Evolutionary conservation across 805 yeast genomes (phyloP), one percentile per base, ranked within the genome.

Genomic region (Saccharomyces kudriavzevii): DNA sequence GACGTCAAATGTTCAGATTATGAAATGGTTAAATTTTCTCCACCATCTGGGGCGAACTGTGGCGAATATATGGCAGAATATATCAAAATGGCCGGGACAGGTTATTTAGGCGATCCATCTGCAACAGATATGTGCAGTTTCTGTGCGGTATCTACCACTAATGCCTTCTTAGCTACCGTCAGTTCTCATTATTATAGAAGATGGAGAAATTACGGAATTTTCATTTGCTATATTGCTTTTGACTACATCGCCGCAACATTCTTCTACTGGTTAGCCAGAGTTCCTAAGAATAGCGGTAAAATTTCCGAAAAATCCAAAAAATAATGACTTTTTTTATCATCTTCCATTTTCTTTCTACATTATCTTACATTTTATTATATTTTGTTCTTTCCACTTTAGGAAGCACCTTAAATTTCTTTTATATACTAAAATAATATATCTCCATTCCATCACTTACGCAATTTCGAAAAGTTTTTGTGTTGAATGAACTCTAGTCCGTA

Each of bases 231-330:
- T 66, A 76, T 80, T 59, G 76, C 66, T 13, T 70, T 81, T 62
- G 77, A 80, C 61, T 66, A 63, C 51, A 45, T 54, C 5, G 61
- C 73, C 53, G 74, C 85, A 13, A 52, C 69, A 1, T 77, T 74
- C 62, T 61, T 76, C 57, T 77, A 84, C 75, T 83, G 87, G 85
- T 64, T 81, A 27, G 80, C 83, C 11, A 80, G 94, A 76, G 92
- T 86, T 56, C 94, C 94, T 52, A 85, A 85, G 77, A 60, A 54
- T 14, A 40, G 14, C 46, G 55, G 53, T n/a, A 55, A 56, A 24
- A 26, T 48, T 11, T 48, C 55, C 11, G 43, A 35, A 4, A 17
- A 35, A 13, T 24, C 43, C 22, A 35, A 3, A 6, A 35, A 35
- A 9, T 17, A 17, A 35, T 35, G 24, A 17, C 1, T 2, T 17